Evolutionary conservation across 768 basidiomycete genomes (phyloP).

Genomic region (Boletus rufocinnamomeus): DNA sequence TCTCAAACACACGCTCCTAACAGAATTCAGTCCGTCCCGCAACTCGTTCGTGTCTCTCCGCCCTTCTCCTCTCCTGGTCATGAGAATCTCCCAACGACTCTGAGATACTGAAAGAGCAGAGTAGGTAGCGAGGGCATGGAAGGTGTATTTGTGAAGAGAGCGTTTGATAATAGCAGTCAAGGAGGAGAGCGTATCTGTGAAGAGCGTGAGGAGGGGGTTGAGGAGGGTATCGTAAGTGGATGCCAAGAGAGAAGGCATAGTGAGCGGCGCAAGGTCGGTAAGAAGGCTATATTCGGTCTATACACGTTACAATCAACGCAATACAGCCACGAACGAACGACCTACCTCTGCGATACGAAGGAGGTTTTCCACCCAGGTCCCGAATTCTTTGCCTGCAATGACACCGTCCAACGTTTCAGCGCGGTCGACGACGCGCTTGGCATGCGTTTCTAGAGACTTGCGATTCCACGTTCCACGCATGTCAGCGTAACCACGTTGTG

Average conservation of each 20-base stretch:
- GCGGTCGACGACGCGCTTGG: constrained; percentile 66
- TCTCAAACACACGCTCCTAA: constrained; percentile 70
- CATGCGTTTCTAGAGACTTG: constrained; percentile 73
- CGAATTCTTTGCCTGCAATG: constrained; percentile 67
- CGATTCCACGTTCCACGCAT: constrained; percentile 81
- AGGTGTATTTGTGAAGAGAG: constrained; percentile 74
- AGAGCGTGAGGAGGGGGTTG: constrained; percentile 62
- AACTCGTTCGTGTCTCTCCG: constrained; percentile 62
- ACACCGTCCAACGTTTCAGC: constrained; percentile 70
- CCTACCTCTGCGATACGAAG: constrained; percentile 67
- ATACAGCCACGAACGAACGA: background rate
- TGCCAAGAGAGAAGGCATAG: constrained; percentile 48
- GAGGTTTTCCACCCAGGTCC: constrained; percentile 67
- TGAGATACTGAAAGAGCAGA: constrained; percentile 58
- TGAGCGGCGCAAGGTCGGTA: constrained; percentile 61
- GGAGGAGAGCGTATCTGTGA: constrained; percentile 63
- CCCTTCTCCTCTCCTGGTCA: constrained; percentile 51
- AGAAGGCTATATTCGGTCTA: constrained; percentile 73
- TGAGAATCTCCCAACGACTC: constrained; percentile 65
- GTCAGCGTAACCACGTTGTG: constrained; percentile 80
- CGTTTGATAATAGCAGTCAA: constrained; percentile 70
- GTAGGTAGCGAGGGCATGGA: constrained; percentile 76
- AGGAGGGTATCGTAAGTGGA: constrained; percentile 65
- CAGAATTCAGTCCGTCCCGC: constrained; percentile 64
- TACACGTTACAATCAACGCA: background rate